Evolutionary conservation across 805 yeast genomes (phyloP).

Genomic region (Lipomyces orientalis): DNA sequence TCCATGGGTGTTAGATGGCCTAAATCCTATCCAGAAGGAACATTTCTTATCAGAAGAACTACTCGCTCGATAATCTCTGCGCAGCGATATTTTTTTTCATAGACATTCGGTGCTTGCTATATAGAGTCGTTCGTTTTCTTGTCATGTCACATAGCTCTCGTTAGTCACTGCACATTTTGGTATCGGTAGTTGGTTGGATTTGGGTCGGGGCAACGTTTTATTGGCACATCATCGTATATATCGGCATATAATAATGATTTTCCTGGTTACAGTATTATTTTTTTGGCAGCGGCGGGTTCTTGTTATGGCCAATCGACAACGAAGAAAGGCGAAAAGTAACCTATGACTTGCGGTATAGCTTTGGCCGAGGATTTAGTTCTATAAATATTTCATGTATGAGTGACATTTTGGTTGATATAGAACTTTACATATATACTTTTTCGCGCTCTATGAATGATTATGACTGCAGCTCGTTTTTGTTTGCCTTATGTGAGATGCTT

Average conservation of each 20-base stretch:
- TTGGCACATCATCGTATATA: conserved; percentile 2
- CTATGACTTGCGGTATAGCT: background rate
- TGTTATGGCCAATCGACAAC: background rate
- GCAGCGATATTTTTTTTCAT: background rate
- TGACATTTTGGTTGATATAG: background rate
- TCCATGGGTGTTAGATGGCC: conserved; percentile 63
- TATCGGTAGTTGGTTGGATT: background rate
- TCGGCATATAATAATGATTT: conserved; percentile 6
- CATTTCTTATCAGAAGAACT: conserved; percentile 25
- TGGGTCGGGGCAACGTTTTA: background rate
- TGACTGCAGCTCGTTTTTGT: background rate
- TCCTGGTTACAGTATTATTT: background rate
- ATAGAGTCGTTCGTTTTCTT: background rate
- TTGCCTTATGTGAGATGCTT: background rate
- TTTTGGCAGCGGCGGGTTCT: background rate
- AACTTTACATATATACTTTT: background rate
- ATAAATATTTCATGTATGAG: background rate
- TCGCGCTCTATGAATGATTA: background rate
- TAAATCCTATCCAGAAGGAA: conserved; percentile 36
- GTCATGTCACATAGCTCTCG: conserved; percentile 16
- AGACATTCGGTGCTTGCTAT: background rate
- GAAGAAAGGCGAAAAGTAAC: background rate
- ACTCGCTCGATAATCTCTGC: conserved; percentile 14
- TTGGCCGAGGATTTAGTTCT: background rate
- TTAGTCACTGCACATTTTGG: conserved; percentile 1